Conservation (phyloP, 1,284 basidiomycete species). For the Cryptococcus amylolentus region DNA sequence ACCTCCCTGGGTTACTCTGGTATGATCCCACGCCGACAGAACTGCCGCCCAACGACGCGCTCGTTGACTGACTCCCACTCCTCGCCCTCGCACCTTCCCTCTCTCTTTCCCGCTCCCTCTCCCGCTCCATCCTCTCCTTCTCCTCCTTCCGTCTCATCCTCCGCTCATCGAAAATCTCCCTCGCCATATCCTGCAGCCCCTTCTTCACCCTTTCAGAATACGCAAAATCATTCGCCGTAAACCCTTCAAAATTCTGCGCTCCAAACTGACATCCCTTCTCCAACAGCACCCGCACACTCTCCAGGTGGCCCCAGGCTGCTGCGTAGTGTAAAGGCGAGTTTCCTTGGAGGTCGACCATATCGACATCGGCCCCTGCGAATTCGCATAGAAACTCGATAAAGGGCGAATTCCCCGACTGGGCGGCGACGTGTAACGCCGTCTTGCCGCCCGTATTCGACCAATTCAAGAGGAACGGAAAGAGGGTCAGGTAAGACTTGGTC, state of each 20-base stretch:
- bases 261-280: conserved; percentile 79
- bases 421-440: conserved; percentile 83
- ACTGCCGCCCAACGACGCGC: conserved; percentile 9
- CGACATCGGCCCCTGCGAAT: conserved; percentile 71
- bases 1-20: background rate
- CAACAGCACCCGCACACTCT: conserved; percentile 81
- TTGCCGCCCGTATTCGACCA: conserved; percentile 85
- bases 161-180: conserved; percentile 30
- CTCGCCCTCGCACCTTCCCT: background rate
- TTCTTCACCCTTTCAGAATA: conserved; percentile 58
- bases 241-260: conserved; percentile 82
- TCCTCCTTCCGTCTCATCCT: conserved; percentile 5
- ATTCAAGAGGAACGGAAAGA: conserved; percentile 69
- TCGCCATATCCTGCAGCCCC: conserved; percentile 28
- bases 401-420: conserved; percentile 82
- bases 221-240: conserved; percentile 85
- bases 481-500: conserved; percentile 35
- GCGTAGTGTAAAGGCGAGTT: conserved; percentile 85
- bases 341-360: conserved; percentile 82
- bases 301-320: conserved; percentile 40
- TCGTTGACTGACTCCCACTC: conserved; percentile 11
- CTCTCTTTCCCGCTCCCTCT: background rate
- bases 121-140: background rate
- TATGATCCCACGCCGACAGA: conserved; percentile 1
- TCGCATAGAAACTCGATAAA: conserved; percentile 72